Evolutionary conservation across 2,329 filamentous ascomycete species (phyloP).

Genomic region (Stachybotrys chartarum): DNA sequence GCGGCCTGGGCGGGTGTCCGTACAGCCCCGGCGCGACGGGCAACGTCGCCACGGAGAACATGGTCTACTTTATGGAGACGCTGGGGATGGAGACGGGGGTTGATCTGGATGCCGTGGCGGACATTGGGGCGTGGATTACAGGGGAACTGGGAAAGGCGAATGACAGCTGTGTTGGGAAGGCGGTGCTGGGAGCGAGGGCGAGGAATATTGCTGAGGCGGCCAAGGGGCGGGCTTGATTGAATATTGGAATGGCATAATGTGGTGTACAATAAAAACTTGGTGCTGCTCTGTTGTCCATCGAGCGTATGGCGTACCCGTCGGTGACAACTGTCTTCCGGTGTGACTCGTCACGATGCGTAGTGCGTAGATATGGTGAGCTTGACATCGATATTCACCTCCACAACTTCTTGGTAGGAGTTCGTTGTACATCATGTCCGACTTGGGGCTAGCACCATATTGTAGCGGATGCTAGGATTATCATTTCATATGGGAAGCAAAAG

Average conservation of each 20-base stretch:
- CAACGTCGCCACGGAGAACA: constrained; percentile 78
- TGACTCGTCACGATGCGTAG: too few species aligned
- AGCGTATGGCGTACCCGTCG: neutral
- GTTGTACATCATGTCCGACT: too few species aligned
- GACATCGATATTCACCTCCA: too few species aligned
- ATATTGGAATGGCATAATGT: neutral
- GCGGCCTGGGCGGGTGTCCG: constrained; percentile 76
- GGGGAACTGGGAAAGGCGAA: constrained; percentile 54
- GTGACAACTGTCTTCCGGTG: too few species aligned
- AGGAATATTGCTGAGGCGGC: constrained; percentile 5
- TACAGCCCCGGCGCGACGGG: constrained; percentile 81
- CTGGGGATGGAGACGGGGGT: constrained; percentile 70
- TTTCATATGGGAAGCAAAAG: too few species aligned
- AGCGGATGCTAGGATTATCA: too few species aligned
- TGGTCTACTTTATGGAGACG: constrained; percentile 71
- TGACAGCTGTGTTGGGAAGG: constrained; percentile 61
- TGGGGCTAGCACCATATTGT: too few species aligned
- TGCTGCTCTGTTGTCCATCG: too few species aligned
- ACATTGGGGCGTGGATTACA: constrained; percentile 68
- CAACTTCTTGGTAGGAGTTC: too few species aligned
- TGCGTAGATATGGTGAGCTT: too few species aligned
- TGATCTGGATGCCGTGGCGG: constrained; percentile 56
- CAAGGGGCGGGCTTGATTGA: neutral
- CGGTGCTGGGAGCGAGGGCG: constrained; percentile 45
- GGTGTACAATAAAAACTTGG: too few species aligned